These are phyloP conservation scores for Boletus vermiculosoides DNA, from an alignment of 768 basidiomycete genomes.

Conservation along the genomic window DNA sequence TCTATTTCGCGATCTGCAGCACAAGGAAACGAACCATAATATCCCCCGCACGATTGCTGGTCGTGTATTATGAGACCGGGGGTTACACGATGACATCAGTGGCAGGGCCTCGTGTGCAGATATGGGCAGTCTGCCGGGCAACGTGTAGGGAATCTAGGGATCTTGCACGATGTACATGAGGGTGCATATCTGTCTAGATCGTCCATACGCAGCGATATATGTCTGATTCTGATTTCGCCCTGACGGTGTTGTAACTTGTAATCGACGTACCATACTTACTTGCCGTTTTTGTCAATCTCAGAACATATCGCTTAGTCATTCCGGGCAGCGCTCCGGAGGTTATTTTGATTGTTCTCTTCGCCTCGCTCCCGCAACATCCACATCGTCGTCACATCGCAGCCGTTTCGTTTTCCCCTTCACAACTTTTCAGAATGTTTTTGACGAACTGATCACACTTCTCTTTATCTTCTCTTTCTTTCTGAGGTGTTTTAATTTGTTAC, in stretches of 20 bases:
- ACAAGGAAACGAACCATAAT: conserved; percentile 11
- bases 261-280: neutral
- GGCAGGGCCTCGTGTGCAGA: conserved; percentile 3
- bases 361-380: conserved; percentile 12
- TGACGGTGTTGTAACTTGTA: neutral
- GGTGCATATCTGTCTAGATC: neutral
- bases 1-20: neutral
- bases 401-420: neutral
- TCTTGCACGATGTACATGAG: neutral
- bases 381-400: conserved; percentile 13
- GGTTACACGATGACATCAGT: neutral
- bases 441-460: conserved; percentile 8
- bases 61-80: no score
- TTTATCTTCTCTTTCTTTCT: neutral
- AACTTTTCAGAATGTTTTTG: conserved; percentile 7
- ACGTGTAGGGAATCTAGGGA: neutral
- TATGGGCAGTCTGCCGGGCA: neutral
- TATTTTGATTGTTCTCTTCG: conserved; percentile 7
- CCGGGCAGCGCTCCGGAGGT: conserved; percentile 10
- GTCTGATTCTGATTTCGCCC: neutral
- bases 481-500: neutral
- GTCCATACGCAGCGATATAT: neutral
- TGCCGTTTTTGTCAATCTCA: neutral
- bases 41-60: conserved; percentile 9
- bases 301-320: conserved; percentile 24